Percentiles rank a stretch among this genome's conserved stretches.
Evolutionary conservation across 257 asterid species (phyloP).

Genomic region (Misopates orontium): DNA sequence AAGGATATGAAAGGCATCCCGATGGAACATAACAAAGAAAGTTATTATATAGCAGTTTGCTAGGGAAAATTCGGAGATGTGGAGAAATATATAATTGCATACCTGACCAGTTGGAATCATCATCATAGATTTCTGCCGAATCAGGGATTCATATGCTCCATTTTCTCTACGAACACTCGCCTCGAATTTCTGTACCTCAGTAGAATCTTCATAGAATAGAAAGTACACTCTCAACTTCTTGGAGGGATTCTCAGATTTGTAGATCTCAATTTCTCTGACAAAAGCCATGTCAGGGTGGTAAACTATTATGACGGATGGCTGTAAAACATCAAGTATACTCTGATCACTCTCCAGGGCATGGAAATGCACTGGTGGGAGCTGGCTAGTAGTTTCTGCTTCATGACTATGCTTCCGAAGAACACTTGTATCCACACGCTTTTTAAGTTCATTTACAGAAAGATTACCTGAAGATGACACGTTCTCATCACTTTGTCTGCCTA

Average conservation of each 20-base stretch:
- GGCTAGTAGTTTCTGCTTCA: conserved; percentile 38
- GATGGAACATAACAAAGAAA: conserved; percentile 11
- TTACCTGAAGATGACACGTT: conserved; percentile 30
- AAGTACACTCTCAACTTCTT: conserved; percentile 77
- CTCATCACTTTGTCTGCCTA: conserved; percentile 29
- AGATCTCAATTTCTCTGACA: conserved; percentile 90
- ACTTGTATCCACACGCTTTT: conserved; percentile 33
- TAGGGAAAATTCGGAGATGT: conserved; percentile 11
- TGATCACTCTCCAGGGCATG: conserved; percentile 83
- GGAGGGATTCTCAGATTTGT: conserved; percentile 84
- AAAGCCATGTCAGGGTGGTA: conserved; percentile 91
- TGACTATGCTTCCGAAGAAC: conserved; percentile 58
- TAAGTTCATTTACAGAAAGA: conserved; percentile 35
- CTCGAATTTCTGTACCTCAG: conserved; percentile 92
- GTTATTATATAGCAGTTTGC: neutral
- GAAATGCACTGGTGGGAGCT: conserved; percentile 68
- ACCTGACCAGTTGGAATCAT: conserved; percentile 88
- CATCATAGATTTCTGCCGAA: conserved; percentile 94
- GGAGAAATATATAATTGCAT: conserved; percentile 28
- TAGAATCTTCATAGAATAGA: conserved; percentile 86
- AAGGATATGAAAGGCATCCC: conserved; percentile 4
- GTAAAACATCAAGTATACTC: conserved; percentile 72
- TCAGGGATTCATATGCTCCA: conserved; percentile 90
- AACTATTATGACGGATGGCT: conserved; percentile 81
- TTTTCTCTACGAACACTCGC: conserved; percentile 91